phyloP scores from a whole-genome alignment of 1,284 basidiomycete genomes.

The Macrocybe sp. region DNA sequence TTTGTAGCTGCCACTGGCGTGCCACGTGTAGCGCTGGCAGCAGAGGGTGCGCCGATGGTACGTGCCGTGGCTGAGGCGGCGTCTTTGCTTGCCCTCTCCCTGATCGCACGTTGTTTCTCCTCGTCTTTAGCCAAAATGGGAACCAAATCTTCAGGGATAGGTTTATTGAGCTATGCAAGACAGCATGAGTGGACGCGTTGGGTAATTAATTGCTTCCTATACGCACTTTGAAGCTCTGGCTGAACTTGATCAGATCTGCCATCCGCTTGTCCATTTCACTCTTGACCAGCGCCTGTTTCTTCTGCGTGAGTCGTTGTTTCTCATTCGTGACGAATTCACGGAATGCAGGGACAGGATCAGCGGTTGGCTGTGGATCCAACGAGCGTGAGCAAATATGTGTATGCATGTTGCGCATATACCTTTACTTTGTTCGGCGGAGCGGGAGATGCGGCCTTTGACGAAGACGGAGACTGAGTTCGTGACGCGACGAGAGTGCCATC shows the following conservation, averaged over 20 bases:
- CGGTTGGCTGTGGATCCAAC: constrained; percentile 41
- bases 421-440: constrained; percentile 37
- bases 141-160: constrained; percentile 93
- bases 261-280: constrained; percentile 92
- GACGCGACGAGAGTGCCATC: constrained; percentile 46
- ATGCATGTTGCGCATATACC: constrained; percentile 1
- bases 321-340: constrained; percentile 88
- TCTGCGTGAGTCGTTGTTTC: constrained; percentile 83
- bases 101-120: constrained; percentile 79
- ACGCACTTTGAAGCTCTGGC: constrained; percentile 85
- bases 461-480: constrained; percentile 33
- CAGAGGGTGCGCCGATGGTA: constrained; percentile 51
- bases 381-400: background rate
- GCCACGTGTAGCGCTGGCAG: constrained; percentile 34
- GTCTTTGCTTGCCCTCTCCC: constrained; percentile 70
- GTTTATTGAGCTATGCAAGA: constrained; percentile 73
- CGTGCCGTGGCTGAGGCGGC: constrained; percentile 61
- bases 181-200: constrained; percentile 4
- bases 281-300: constrained; percentile 86
- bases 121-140: constrained; percentile 89
- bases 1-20: constrained; percentile 29
- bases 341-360: constrained; percentile 74
- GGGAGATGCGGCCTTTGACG: constrained; percentile 57
- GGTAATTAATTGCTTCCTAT: background rate
- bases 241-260: constrained; percentile 90